Percentiles rank a stretch among this genome's conserved stretches.
phyloP scores from a whole-genome alignment of 2,329 filamentous ascomycete species.

The Talaromyces amestolkiae region DNA sequence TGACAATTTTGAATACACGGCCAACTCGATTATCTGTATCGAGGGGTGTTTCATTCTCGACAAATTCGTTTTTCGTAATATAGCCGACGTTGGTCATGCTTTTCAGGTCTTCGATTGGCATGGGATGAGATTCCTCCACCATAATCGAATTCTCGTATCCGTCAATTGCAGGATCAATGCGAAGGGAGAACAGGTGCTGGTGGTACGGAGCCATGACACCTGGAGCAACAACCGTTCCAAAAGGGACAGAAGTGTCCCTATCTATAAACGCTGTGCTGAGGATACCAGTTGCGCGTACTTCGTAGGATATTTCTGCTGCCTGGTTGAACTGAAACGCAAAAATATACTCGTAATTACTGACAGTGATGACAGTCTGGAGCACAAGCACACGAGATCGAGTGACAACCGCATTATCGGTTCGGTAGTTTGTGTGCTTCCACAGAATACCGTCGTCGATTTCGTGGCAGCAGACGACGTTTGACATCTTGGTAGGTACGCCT shows the following conservation, averaged over 20 bases:
- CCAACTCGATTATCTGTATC: slow-evolving; percentile 45
- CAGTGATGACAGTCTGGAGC: slow-evolving; percentile 65
- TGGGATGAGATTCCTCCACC: slow-evolving; percentile 58
- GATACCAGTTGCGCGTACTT: slow-evolving; percentile 66
- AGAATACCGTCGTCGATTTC: slow-evolving; percentile 63
- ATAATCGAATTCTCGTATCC: slow-evolving; percentile 54
- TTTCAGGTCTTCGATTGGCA: slow-evolving; percentile 57
- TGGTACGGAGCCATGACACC: slow-evolving; percentile 51
- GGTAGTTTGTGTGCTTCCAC: slow-evolving; percentile 71
- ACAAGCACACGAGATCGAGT: slow-evolving; percentile 62
- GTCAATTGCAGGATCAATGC: slow-evolving; percentile 60
- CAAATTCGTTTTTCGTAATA: slow-evolving; percentile 33
- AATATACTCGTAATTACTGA: slow-evolving; percentile 70
- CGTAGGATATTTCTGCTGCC: slow-evolving; percentile 57
- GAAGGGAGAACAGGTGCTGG: slow-evolving; percentile 67
- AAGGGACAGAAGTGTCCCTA: slow-evolving; percentile 40
- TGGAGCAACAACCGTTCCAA: slow-evolving; percentile 54
- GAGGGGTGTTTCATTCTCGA: slow-evolving; percentile 50
- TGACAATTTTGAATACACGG: slow-evolving; percentile 59
- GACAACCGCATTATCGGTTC: slow-evolving; percentile 63
- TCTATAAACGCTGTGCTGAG: slow-evolving; percentile 61
- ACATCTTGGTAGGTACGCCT: slow-evolving; percentile 5
- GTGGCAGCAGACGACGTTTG: slow-evolving; percentile 16
- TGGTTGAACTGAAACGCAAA: slow-evolving; percentile 58
- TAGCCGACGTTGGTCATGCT: slow-evolving; percentile 47